These are phyloP conservation scores for Globisporangium irregulare DNA, from an alignment of 352 stramenopile genomes.

Conservation along the genomic window DNA sequence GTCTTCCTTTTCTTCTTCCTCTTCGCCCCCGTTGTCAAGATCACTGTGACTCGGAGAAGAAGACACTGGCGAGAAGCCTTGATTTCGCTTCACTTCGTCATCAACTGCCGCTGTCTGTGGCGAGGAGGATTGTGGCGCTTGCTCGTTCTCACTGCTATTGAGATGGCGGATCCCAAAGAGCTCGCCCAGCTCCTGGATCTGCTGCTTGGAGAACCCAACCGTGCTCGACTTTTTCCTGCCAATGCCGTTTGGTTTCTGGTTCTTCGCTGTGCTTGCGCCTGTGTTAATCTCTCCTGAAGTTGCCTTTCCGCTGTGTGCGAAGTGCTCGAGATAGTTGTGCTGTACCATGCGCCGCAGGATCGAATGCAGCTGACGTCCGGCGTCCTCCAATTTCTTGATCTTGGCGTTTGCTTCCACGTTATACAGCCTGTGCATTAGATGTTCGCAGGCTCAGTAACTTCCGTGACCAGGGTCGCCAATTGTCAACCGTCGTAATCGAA, in stretches of 20 bases:
- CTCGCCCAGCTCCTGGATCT: conserved; percentile 49
- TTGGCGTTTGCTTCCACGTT: conserved; percentile 48
- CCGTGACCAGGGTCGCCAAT: neutral
- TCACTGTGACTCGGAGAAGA: neutral
- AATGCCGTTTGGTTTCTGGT: conserved; percentile 3
- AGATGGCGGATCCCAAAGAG: conserved; percentile 42
- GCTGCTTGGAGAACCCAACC: conserved; percentile 34
- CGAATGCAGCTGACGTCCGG: conserved; percentile 50
- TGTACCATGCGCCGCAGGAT: conserved; percentile 68
- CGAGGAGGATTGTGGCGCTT: neutral
- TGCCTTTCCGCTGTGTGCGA: conserved; percentile 25
- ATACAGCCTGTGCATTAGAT: conserved; percentile 22
- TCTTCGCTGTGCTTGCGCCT: conserved; percentile 17
- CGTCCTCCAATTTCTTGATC: conserved; percentile 64
- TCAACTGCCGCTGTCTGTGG: neutral
- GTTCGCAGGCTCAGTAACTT: neutral
- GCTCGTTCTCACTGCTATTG: neutral
- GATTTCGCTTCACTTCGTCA: neutral
- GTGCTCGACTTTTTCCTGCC: neutral
- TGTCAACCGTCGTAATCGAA: neutral
- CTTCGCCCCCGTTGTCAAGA: neutral
- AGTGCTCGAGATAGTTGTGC: conserved; percentile 66
- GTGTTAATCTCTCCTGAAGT: conserved; percentile 18
- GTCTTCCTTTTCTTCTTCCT: neutral
- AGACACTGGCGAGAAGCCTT: neutral